These are phyloP conservation scores for Melanomma pulvis-pyrius DNA, from an alignment of 495 filamentous ascomycete genomes.

Conservation along the genomic window DNA sequence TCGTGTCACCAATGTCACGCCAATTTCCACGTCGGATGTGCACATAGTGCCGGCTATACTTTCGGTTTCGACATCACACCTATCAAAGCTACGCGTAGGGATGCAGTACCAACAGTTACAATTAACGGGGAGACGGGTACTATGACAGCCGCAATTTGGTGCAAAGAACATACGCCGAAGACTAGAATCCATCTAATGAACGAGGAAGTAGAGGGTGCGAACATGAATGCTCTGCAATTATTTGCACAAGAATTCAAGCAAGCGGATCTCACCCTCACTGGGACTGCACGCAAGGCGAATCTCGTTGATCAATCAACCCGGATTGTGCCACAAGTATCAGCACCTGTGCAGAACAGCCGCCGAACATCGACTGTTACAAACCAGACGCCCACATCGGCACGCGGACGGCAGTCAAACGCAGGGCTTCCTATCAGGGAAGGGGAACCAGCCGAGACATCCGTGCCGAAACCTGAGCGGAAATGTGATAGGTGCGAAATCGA, in stretches of 20 bases:
- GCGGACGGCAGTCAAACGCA: conserved; percentile 31
- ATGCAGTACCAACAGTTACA: conserved; percentile 69
- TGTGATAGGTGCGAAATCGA: conserved; percentile 59
- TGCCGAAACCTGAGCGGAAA: conserved; percentile 32
- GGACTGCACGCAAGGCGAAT: conserved; percentile 86
- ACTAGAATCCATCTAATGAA: conserved; percentile 73
- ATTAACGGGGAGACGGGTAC: conserved; percentile 76
- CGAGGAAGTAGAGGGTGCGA: conserved; percentile 65
- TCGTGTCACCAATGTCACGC: conserved; percentile 79
- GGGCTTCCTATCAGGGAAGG: conserved; percentile 25
- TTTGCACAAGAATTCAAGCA: conserved; percentile 91
- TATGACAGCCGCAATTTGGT: conserved; percentile 82
- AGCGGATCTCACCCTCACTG: conserved; percentile 84
- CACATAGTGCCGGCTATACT: conserved; percentile 76
- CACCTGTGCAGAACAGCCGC: conserved; percentile 20
- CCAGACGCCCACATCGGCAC: conserved; percentile 30
- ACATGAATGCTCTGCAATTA: conserved; percentile 77
- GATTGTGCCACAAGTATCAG: conserved; percentile 8
- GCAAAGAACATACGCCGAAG: conserved; percentile 79
- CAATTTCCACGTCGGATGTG: conserved; percentile 86
- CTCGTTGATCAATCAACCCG: conserved; percentile 57
- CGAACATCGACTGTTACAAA: conserved; percentile 39
- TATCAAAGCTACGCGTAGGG: conserved; percentile 81
- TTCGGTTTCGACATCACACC: conserved; percentile 91
- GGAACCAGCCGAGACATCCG: conserved; percentile 16